phyloP scores from a whole-genome alignment of 345 rosid species.

The Gossypioides kirkii region DNA sequence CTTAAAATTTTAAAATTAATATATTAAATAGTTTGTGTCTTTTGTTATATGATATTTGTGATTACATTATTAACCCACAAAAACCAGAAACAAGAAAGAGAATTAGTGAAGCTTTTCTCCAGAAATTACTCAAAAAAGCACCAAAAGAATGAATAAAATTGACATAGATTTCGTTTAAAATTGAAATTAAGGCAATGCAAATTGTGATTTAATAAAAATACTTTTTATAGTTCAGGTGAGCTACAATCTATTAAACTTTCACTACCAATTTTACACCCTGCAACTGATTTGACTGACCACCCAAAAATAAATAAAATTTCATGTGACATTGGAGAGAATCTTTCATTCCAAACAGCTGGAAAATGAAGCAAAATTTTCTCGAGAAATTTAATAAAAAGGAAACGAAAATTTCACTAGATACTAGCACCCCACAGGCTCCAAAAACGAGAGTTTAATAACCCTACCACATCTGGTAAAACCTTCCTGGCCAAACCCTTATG shows the following conservation, averaged over 20 bases:
- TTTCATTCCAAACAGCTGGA: conserved; percentile 3
- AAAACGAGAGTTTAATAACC: conserved; percentile 27
- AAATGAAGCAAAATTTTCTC: neutral
- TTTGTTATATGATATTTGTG: too few species aligned
- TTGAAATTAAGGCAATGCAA: neutral
- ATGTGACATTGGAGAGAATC: neutral
- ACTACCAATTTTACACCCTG: neutral
- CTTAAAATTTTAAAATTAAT: too few species aligned
- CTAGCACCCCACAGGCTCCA: conserved; percentile 32
- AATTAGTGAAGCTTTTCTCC: too few species aligned
- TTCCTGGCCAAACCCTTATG: conserved; percentile 32
- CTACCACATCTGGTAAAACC: conserved; percentile 25
- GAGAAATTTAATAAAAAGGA: neutral
- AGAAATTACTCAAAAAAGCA: too few species aligned
- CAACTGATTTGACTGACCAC: neutral
- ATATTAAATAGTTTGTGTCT: too few species aligned
- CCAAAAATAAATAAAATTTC: neutral
- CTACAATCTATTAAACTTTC: neutral
- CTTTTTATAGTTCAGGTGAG: too few species aligned
- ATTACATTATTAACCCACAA: too few species aligned
- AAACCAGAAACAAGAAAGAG: too few species aligned
- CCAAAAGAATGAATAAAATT: neutral
- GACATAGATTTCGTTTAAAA: neutral
- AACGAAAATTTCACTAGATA: neutral
- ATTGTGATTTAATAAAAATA: too few species aligned